Percentiles rank a stretch among this genome's conserved stretches.
These are phyloP conservation scores for Gracilaria domingensis DNA, from an alignment of 23 red algal species.

Conservation along the genomic window DNA sequence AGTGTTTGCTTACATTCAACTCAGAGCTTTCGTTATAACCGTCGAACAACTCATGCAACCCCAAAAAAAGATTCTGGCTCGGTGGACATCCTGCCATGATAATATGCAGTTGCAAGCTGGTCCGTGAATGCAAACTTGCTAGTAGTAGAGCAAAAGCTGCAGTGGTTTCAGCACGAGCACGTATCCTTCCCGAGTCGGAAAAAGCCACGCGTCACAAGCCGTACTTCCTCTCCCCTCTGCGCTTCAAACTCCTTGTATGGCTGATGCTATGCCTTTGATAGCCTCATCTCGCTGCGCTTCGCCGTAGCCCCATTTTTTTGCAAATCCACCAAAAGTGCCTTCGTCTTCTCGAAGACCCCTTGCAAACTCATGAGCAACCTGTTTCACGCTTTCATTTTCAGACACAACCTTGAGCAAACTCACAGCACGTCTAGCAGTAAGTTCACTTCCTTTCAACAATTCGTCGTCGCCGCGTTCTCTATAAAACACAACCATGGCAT, in stretches of 20 bases:
- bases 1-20: constrained; percentile 25
- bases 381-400: neutral
- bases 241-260: neutral
- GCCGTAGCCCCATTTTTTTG: constrained; percentile 5
- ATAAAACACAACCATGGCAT: constrained; percentile 8
- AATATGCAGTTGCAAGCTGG: constrained; percentile 37
- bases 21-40: neutral
- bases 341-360: neutral
- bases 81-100: too few species aligned
- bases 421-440: neutral
- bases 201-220: neutral
- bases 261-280: neutral
- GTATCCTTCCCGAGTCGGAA: neutral
- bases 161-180: constrained; percentile 8
- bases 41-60: constrained; percentile 24
- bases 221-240: too few species aligned
- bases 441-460: neutral
- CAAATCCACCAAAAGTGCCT: constrained; percentile 1
- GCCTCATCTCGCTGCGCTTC: neutral
- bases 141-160: neutral
- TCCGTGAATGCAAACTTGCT: neutral
- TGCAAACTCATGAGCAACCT: constrained; percentile 8
- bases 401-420: neutral
- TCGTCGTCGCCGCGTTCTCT: neutral
- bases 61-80: too few species aligned